phyloP scores from a whole-genome alignment of 345 rosid species.

The Populus nigra region DNA sequence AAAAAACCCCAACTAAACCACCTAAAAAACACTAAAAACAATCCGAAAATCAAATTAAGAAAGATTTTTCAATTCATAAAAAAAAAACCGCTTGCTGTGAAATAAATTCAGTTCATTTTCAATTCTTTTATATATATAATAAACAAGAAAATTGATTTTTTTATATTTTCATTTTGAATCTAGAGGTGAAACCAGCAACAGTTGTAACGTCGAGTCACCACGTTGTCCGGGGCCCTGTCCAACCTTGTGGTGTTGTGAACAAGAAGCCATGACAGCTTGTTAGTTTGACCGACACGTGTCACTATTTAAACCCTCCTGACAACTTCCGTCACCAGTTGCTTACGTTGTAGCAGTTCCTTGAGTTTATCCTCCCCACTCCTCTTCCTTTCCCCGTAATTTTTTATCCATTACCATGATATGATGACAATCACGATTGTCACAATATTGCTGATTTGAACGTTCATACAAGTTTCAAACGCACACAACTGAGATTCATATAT shows the following conservation, averaged over 20 bases:
- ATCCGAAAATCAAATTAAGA: no score
- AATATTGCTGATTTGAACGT: no score
- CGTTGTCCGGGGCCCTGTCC: constrained; percentile 57
- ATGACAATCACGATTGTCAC: no score
- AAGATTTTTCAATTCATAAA: no score
- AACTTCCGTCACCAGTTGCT: constrained; percentile 13
- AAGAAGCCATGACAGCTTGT: constrained; percentile 29
- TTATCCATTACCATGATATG: no score
- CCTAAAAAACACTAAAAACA: no score
- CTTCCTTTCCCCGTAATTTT: neutral
- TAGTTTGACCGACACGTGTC: constrained; percentile 29
- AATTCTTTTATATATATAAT: neutral
- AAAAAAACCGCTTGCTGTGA: no score
- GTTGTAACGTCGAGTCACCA: constrained; percentile 47
- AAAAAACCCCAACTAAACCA: no score
- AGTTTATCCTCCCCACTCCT: neutral
- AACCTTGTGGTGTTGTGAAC: constrained; percentile 40
- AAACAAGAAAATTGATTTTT: neutral
- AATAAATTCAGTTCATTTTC: neutral
- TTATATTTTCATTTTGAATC: neutral
- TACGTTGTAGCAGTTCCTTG: constrained; percentile 17
- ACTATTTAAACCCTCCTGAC: neutral
- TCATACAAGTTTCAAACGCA: no score
- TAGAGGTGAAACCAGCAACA: constrained; percentile 21
- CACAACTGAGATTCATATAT: no score